These are phyloP conservation scores for Graphium sp. DNA, from an alignment of 2,329 filamentous ascomycete genomes.

Conservation along the genomic window DNA sequence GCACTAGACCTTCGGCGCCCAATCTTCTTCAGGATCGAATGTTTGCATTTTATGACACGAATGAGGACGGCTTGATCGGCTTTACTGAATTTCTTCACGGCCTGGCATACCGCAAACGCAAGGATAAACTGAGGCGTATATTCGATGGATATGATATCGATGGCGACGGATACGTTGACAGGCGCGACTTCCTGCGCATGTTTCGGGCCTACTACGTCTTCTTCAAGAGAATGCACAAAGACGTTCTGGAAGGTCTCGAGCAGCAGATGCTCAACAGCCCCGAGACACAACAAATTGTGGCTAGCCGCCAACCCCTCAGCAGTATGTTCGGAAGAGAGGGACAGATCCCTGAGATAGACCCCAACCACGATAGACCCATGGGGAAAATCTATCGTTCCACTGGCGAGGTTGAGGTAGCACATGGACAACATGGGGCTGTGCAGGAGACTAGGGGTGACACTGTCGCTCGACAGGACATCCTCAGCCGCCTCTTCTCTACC, in stretches of 20 bases:
- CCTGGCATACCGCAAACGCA: conserved; percentile 51
- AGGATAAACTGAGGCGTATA: conserved; percentile 54
- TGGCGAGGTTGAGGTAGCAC: conserved; percentile 47
- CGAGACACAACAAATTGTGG: conserved; percentile 60
- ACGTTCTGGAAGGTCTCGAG: conserved; percentile 63
- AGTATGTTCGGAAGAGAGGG: conserved; percentile 59
- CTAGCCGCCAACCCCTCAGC: conserved; percentile 60
- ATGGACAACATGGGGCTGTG: conserved; percentile 38
- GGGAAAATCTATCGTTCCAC: conserved; percentile 48
- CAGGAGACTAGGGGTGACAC: conserved; percentile 43
- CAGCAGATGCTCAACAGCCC: conserved; percentile 62
- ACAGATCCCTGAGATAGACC: conserved; percentile 45
- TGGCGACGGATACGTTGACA: conserved; percentile 67
- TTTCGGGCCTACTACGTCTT: conserved; percentile 86
- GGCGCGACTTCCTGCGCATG: conserved; percentile 78
- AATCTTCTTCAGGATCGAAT: conserved; percentile 92
- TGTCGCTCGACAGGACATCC: conserved; percentile 40
- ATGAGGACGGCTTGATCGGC: conserved; percentile 74
- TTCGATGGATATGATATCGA: conserved; percentile 89
- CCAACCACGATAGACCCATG: conserved; percentile 37
- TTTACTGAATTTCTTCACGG: conserved; percentile 86
- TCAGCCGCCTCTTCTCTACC: conserved; percentile 32
- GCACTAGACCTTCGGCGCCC: conserved; percentile 58
- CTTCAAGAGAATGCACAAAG: conserved; percentile 75
- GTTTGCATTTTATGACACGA: conserved; percentile 91